phyloP scores from a whole-genome alignment of 352 stramenopile species.

The Phytophthora citricola region DNA sequence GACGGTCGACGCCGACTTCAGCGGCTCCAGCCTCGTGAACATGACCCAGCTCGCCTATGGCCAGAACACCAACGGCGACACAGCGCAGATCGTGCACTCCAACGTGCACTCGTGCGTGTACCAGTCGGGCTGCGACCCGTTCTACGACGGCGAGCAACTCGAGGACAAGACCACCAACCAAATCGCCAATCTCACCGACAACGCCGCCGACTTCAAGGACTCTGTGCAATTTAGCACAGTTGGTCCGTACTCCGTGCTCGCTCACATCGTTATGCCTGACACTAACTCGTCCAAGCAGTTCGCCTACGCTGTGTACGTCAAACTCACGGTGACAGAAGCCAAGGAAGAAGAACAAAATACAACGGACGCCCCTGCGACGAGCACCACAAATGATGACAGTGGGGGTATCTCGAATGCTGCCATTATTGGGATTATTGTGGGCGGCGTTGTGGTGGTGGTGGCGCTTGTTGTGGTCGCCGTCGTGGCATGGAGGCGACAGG shows the following conservation, averaged over 20 bases:
- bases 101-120: slow-evolving; percentile 69
- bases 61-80: slow-evolving; percentile 34
- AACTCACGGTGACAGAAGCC: slow-evolving; percentile 47
- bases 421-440: slow-evolving; percentile 69
- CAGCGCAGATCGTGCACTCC: slow-evolving; percentile 71
- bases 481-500: slow-evolving; percentile 45
- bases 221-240: slow-evolving; percentile 41
- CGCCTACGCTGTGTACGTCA: slow-evolving; percentile 54
- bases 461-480: slow-evolving; percentile 50
- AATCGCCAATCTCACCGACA: slow-evolving; percentile 67
- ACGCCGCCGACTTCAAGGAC: slow-evolving; percentile 44
- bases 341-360: slow-evolving; percentile 11
- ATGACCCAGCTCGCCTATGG: slow-evolving; percentile 58
- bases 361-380: slow-evolving; percentile 28
- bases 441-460: slow-evolving; percentile 53
- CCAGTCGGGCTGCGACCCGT: slow-evolving; percentile 60
- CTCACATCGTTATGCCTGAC: slow-evolving; percentile 66
- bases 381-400: slow-evolving; percentile 21
- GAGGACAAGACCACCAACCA: slow-evolving; percentile 63
- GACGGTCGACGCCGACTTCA: slow-evolving; percentile 57
- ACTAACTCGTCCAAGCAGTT: slow-evolving; percentile 55
- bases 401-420: slow-evolving; percentile 50
- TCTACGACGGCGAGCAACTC: slow-evolving; percentile 53
- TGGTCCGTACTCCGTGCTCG: slow-evolving; percentile 57
- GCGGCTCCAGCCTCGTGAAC: slow-evolving; percentile 47